Conservation (phyloP, 768 basidiomycete species). For the Pisolithus tinctorius region DNA sequence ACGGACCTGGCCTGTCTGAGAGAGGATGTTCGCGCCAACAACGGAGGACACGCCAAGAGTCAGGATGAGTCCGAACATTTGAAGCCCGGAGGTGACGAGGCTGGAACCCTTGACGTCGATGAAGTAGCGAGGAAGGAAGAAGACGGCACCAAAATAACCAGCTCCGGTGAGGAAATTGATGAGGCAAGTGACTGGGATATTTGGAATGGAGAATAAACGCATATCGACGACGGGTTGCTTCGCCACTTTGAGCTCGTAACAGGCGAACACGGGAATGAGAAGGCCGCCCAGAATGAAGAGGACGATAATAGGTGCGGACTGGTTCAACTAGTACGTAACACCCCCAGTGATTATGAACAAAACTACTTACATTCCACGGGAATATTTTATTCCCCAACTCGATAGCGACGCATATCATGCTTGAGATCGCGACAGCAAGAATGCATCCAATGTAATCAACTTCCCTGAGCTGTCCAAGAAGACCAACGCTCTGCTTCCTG, state of each 20-base stretch:
- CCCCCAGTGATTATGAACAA: neutral
- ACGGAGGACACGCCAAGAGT: conserved; percentile 29
- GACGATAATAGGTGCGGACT: conserved; percentile 25
- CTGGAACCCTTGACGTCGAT: conserved; percentile 30
- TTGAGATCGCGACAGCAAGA: conserved; percentile 28
- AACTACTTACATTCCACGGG: conserved; percentile 26
- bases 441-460: conserved; percentile 28
- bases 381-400: conserved; percentile 33
- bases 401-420: conserved; percentile 30
- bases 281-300: conserved; percentile 24
- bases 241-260: conserved; percentile 28
- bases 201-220: conserved; percentile 25
- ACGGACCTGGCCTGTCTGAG: conserved; percentile 26
- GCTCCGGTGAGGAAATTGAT: conserved; percentile 34
- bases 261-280: conserved; percentile 29
- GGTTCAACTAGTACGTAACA: conserved; percentile 1
- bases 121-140: conserved; percentile 34
- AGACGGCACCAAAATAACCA: conserved; percentile 31
- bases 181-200: conserved; percentile 30
- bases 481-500: conserved; percentile 22
- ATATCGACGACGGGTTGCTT: conserved; percentile 30
- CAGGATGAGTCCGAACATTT: conserved; percentile 30
- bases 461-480: conserved; percentile 27
- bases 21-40: conserved; percentile 27
- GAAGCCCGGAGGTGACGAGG: conserved; percentile 27